Percentiles rank a stretch among this genome's conserved stretches.
Conservation (phyloP, 169 alveolate genomes). For the Eimeria praecox region DNA sequence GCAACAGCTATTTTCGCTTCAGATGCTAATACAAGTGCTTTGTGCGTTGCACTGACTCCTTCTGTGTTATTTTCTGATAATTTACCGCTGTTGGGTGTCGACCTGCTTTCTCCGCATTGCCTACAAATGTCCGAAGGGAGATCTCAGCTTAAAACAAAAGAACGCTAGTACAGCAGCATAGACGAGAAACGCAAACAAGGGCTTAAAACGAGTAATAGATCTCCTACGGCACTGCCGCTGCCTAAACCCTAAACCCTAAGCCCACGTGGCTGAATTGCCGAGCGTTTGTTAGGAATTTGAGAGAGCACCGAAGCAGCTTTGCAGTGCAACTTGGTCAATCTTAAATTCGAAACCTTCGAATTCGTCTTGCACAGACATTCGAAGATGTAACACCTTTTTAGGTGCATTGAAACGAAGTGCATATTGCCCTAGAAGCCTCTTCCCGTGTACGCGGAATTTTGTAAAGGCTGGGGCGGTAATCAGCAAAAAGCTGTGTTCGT, state of each 20-base stretch:
- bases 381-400: not conserved
- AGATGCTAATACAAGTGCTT: not conserved
- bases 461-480: not conserved
- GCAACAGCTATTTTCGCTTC: not conserved
- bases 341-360: not conserved
- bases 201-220: not conserved
- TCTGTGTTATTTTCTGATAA: not conserved
- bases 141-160: not conserved
- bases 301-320: not conserved
- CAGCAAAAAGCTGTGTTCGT: not conserved
- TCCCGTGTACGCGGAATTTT: no score
- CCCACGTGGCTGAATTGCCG: not conserved
- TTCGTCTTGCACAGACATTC: not conserved
- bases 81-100: not conserved
- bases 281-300: no score
- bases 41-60: not conserved
- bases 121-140: not conserved
- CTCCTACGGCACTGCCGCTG: not conserved
- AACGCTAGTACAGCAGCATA: not conserved
- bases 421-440: no score
- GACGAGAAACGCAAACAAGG: not conserved
- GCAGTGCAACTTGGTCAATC: not conserved
- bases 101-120: not conserved
- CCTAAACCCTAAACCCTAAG: not conserved
- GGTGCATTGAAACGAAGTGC: no score